These are phyloP conservation scores for Dalbergia oliveri DNA, from an alignment of 306 rosid species.

Conservation along the genomic window DNA sequence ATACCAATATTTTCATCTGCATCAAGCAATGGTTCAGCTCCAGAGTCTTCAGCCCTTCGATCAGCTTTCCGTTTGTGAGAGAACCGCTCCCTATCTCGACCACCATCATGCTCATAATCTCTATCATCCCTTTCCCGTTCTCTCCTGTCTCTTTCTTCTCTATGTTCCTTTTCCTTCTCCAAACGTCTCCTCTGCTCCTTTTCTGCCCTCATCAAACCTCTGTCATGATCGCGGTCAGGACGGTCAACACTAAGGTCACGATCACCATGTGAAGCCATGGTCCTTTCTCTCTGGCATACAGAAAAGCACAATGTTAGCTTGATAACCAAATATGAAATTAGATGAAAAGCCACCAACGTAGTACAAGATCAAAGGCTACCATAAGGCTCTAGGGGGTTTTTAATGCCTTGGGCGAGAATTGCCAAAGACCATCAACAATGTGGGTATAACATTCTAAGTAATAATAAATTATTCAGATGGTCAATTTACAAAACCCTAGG, in stretches of 20 bases:
- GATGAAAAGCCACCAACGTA: conserved; percentile 5
- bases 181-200: conserved; percentile 83
- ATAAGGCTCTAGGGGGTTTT: conserved; percentile 11
- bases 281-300: conserved; percentile 79
- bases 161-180: conserved; percentile 88
- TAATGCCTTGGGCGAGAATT: conserved; percentile 26
- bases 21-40: conserved; percentile 76
- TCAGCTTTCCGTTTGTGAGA: conserved; percentile 70
- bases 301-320: conserved; percentile 45
- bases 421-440: background rate
- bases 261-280: conserved; percentile 69
- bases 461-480: conserved; percentile 9
- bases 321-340: conserved; percentile 45
- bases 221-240: conserved; percentile 84
- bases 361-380: conserved; percentile 1
- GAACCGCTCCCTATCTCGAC: conserved; percentile 73
- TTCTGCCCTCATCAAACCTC: conserved; percentile 68
- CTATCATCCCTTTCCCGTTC: conserved; percentile 79
- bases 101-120: conserved; percentile 80
- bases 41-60: conserved; percentile 74
- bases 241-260: conserved; percentile 89
- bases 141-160: conserved; percentile 88
- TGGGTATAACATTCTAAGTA: conserved; percentile 31
- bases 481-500: conserved; percentile 45
- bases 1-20: conserved; percentile 78